These are phyloP conservation scores for Populus alba DNA, from an alignment of 345 rosid species.

Conservation along the genomic window DNA sequence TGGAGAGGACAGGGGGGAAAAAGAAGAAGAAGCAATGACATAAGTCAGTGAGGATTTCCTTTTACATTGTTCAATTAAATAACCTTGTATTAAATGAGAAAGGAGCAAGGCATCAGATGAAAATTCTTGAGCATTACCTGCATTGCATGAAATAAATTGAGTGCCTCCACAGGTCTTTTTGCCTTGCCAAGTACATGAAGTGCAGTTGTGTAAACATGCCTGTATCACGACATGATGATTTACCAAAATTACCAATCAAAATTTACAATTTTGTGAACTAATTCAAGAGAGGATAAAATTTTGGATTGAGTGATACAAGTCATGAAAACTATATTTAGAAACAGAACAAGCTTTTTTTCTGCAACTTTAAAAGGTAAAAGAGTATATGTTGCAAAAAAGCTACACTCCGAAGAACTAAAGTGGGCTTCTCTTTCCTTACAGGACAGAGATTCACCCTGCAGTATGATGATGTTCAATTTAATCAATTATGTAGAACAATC, in stretches of 20 bases:
- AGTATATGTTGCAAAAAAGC: neutral
- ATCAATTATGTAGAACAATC: too few species aligned
- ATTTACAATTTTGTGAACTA: neutral
- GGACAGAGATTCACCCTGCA: too few species aligned
- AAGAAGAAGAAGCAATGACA: neutral
- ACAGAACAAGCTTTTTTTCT: neutral
- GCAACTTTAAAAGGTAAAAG: neutral
- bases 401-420: neutral
- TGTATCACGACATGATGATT: slow-evolving; percentile 25
- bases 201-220: slow-evolving; percentile 76
- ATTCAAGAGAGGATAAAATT: neutral
- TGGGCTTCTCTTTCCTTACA: neutral
- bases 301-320: neutral
- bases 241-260: slow-evolving; percentile 6
- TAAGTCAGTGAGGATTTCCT: slow-evolving; percentile 4
- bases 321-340: neutral
- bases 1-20: slow-evolving; percentile 25
- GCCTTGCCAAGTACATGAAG: slow-evolving; percentile 81
- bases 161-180: slow-evolving; percentile 92
- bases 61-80: neutral
- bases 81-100: slow-evolving; percentile 11
- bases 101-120: slow-evolving; percentile 14
- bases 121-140: slow-evolving; percentile 46
- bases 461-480: too few species aligned
- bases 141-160: slow-evolving; percentile 76